Conservation (phyloP, 441 rosid genomes). For the Gossypium lobatum region DNA sequence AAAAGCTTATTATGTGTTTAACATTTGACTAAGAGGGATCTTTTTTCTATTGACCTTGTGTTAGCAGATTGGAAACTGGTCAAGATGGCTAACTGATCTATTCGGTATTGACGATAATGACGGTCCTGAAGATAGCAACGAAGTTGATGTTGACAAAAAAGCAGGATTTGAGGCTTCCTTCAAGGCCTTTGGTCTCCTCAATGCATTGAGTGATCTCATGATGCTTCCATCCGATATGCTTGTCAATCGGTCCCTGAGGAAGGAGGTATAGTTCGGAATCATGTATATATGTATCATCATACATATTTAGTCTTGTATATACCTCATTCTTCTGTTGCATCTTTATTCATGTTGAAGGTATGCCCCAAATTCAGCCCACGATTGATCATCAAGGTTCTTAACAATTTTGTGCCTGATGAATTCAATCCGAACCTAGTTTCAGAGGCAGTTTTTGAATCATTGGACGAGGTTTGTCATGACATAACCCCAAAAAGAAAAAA, state of each 20-base stretch:
- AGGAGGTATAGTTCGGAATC: conserved; percentile 43
- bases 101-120: conserved; percentile 63
- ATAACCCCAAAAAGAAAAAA: neutral
- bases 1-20: neutral
- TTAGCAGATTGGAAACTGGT: conserved; percentile 80
- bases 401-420: conserved; percentile 78
- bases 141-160: conserved; percentile 23
- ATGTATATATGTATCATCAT: neutral
- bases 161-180: conserved; percentile 38
- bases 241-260: conserved; percentile 58
- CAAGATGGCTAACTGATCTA: conserved; percentile 88
- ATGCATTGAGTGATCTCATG: conserved; percentile 89
- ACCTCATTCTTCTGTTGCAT: neutral
- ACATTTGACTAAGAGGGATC: conserved; percentile 10
- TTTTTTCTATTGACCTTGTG: conserved; percentile 8
- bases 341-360: conserved; percentile 32
- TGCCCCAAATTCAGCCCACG: conserved; percentile 70
- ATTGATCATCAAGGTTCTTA: conserved; percentile 59
- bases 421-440: conserved; percentile 86
- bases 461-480: conserved; percentile 58
- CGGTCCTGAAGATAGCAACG: conserved; percentile 20
- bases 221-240: conserved; percentile 97
- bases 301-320: neutral
- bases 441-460: conserved; percentile 48
- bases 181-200: conserved; percentile 64